These are phyloP conservation scores for Epichloe scottii DNA, from an alignment of 2,329 filamentous ascomycete genomes.

Conservation along the genomic window DNA sequence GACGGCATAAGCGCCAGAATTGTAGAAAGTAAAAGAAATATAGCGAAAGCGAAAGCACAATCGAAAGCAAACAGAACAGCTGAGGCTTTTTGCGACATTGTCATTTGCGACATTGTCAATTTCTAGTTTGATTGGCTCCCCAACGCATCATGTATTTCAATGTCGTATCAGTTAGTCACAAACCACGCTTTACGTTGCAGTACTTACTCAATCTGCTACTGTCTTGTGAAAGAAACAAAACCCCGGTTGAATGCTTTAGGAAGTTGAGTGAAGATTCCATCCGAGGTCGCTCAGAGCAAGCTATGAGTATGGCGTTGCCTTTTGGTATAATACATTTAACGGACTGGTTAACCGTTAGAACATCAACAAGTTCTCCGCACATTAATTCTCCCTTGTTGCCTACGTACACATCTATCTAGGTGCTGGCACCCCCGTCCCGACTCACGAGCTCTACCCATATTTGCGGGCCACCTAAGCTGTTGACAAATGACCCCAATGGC, in stretches of 20 bases:
- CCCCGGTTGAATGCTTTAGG: too few relatives aligned
- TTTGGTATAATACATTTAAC: slow-evolving; percentile 1
- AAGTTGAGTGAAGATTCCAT: too few relatives aligned
- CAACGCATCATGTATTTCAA: not conserved
- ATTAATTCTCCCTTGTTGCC: not conserved
- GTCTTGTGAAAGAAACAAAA: too few relatives aligned
- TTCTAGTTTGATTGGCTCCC: not conserved
- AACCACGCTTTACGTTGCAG: not conserved
- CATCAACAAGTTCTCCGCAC: not conserved
- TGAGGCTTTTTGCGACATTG: not conserved
- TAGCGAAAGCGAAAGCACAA: not conserved
- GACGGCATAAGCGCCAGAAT: not conserved
- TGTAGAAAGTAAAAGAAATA: not conserved
- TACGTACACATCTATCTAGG: not conserved
- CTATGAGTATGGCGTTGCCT: not conserved
- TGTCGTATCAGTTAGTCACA: not conserved
- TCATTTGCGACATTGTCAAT: not conserved
- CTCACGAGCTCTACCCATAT: not conserved
- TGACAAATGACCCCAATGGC: not conserved
- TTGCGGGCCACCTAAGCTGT: not conserved
- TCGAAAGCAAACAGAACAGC: not conserved
- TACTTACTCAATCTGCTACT: not conserved
- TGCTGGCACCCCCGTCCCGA: not conserved
- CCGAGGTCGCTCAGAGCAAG: too few relatives aligned
- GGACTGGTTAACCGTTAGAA: not conserved